phyloP scores from a whole-genome alignment of 2,329 filamentous ascomycete genomes.

The Botrytis fabae region DNA sequence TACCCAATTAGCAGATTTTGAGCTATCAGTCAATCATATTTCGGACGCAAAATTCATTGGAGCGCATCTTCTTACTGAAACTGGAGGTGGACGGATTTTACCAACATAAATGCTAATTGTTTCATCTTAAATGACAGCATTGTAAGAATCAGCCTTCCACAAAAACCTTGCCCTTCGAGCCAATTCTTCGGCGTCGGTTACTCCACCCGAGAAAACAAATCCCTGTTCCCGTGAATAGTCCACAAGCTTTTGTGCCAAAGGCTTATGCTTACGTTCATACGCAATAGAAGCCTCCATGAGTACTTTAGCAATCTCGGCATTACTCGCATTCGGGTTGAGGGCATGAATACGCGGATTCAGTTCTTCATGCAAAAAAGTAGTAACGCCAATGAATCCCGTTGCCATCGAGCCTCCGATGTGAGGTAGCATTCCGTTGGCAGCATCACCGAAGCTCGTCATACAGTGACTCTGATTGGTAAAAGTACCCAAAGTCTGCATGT shows the following conservation, averaged over 20 bases:
- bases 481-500: constrained; percentile 13
- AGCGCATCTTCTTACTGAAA: not conserved
- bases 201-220: constrained; percentile 23
- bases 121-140: constrained; percentile 11
- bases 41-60: not conserved
- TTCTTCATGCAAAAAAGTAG: constrained; percentile 25
- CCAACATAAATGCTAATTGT: not conserved
- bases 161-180: constrained; percentile 24
- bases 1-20: constrained; percentile 36
- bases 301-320: constrained; percentile 22
- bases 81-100: not conserved
- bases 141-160: constrained; percentile 23
- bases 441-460: constrained; percentile 27
- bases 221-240: constrained; percentile 27
- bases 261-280: constrained; percentile 24
- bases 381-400: constrained; percentile 24
- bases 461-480: constrained; percentile 23
- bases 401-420: constrained; percentile 27
- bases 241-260: constrained; percentile 24
- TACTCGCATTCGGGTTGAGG: constrained; percentile 22
- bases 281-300: constrained; percentile 18
- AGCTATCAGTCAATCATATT: not conserved
- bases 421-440: constrained; percentile 27
- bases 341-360: constrained; percentile 22
- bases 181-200: constrained; percentile 21